These are phyloP conservation scores for Trichoderma asperelloides DNA, from an alignment of 495 filamentous ascomycete species.

Conservation along the genomic window DNA sequence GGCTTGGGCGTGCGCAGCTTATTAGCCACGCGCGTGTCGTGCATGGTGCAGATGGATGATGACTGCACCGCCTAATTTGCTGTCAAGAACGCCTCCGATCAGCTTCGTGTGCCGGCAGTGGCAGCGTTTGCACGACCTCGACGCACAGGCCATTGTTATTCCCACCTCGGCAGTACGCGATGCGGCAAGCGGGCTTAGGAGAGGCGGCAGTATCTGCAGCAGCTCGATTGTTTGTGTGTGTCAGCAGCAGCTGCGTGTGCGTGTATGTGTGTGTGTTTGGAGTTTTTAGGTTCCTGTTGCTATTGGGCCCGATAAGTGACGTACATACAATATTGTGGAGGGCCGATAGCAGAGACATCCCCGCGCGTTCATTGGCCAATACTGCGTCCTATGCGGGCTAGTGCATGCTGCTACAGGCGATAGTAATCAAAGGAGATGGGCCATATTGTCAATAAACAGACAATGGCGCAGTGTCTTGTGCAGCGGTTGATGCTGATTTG, in stretches of 20 bases:
- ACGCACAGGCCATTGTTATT: neutral
- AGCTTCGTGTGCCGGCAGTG: neutral
- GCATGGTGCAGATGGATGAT: constrained; percentile 1
- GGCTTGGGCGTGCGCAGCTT: neutral
- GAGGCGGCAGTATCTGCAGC: neutral
- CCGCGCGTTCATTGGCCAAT: neutral
- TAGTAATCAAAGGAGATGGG: neutral
- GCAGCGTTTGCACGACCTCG: neutral
- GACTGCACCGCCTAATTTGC: neutral
- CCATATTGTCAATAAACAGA: too few species aligned
- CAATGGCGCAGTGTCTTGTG: too few species aligned
- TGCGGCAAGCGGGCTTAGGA: neutral
- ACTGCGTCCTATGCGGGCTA: neutral
- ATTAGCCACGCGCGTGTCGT: constrained; percentile 6
- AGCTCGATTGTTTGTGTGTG: neutral
- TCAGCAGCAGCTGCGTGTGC: too few species aligned
- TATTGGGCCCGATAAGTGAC: neutral
- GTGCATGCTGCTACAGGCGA: neutral
- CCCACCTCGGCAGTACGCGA: neutral
- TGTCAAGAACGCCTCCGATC: neutral
- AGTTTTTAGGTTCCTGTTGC: neutral
- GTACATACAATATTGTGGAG: neutral
- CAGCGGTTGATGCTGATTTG: too few species aligned
- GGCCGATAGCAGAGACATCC: neutral
- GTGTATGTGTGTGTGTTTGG: neutral